Percentiles rank a stretch among this genome's conserved stretches.
Evolutionary conservation across 345 rosid genomes (phyloP).

Genomic region (Barbarea vulgaris): DNA sequence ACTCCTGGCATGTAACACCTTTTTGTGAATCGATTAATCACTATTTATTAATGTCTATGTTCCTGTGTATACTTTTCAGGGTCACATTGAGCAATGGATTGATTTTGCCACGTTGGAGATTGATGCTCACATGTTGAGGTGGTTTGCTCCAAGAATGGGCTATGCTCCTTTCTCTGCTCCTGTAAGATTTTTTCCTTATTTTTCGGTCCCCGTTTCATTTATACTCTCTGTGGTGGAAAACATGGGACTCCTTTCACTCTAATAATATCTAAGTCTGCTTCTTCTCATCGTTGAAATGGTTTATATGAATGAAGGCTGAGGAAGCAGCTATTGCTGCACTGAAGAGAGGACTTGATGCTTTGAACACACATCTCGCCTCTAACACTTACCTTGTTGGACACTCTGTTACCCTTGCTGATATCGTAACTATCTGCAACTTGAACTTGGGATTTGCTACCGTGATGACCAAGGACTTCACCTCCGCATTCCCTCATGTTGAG

Average conservation of each 20-base stretch:
- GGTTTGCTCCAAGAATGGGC: slow-evolving; percentile 73
- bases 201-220: background rate
- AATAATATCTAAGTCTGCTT: background rate
- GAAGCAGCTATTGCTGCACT: slow-evolving; percentile 39
- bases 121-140: slow-evolving; percentile 59
- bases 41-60: background rate
- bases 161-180: slow-evolving; percentile 63
- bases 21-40: background rate
- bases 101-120: slow-evolving; percentile 80
- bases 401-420: slow-evolving; percentile 86
- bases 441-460: slow-evolving; percentile 47
- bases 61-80: slow-evolving; percentile 47
- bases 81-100: slow-evolving; percentile 91
- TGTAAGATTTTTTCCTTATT: slow-evolving; percentile 45
- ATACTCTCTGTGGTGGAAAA: background rate
- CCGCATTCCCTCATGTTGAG: slow-evolving; percentile 87
- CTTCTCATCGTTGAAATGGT: slow-evolving; percentile 1
- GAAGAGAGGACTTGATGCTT: slow-evolving; percentile 49
- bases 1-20: background rate
- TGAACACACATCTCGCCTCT: slow-evolving; percentile 65
- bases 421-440: slow-evolving; percentile 66
- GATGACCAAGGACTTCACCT: slow-evolving; percentile 74
- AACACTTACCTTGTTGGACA: slow-evolving; percentile 89
- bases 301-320: slow-evolving; percentile 33
- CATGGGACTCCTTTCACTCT: background rate